These are phyloP conservation scores for Trichoderma semiorbis DNA, from an alignment of 2,329 filamentous ascomycete species.

Conservation along the genomic window DNA sequence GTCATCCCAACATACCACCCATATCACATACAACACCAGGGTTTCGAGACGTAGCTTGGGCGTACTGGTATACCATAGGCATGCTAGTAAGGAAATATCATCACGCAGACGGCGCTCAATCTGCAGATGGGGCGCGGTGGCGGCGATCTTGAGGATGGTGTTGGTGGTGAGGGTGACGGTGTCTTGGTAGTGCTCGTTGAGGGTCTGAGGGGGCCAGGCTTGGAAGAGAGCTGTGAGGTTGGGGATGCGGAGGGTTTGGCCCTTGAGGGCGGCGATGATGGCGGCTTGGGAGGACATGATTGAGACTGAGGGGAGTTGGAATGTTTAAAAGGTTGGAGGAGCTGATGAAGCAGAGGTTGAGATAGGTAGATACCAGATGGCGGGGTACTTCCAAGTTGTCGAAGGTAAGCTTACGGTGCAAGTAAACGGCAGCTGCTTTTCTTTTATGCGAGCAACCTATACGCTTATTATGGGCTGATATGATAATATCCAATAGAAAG, in stretches of 20 bases:
- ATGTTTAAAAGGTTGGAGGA: background rate
- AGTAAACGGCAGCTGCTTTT: background rate
- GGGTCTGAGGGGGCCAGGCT: conserved; percentile 25
- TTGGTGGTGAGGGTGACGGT: conserved; percentile 23
- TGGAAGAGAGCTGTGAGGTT: conserved; percentile 26
- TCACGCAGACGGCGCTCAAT: conserved; percentile 30
- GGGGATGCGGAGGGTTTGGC: conserved; percentile 29
- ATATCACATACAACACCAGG: conserved; percentile 27
- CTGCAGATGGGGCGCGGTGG: conserved; percentile 28
- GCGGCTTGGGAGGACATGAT: conserved; percentile 19
- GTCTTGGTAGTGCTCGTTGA: conserved; percentile 25
- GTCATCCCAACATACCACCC: conserved; percentile 36
- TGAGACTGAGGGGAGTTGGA: background rate
- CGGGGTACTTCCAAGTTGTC: background rate
- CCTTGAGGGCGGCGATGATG: conserved; percentile 26
- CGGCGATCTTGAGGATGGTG: conserved; percentile 32
- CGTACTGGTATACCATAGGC: conserved; percentile 27
- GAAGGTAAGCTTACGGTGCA: background rate
- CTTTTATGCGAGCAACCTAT: background rate
- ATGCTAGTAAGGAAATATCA: conserved; percentile 28
- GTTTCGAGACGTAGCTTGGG: conserved; percentile 20
- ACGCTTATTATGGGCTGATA: background rate
- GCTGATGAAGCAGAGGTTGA: background rate
- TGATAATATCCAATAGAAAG: background rate
- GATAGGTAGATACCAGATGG: too few relatives aligned